phyloP scores from a whole-genome alignment of 1,139 yeast genomes.

The Debaryomyces coudertii region DNA sequence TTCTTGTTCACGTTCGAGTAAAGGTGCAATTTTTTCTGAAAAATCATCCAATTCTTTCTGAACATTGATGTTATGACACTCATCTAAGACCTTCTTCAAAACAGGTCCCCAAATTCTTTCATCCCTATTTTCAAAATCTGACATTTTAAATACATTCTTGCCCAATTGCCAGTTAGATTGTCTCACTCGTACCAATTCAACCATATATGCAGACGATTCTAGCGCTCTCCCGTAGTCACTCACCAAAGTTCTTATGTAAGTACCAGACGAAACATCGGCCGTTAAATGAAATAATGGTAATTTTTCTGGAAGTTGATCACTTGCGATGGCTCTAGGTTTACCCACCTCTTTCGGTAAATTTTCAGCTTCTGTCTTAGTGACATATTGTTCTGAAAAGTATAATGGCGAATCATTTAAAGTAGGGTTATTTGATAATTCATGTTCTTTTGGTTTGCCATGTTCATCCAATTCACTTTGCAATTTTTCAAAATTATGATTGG shows the following conservation, averaged over 20 bases:
- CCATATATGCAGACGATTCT: slow-evolving; percentile 88
- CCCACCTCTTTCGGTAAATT: slow-evolving; percentile 32
- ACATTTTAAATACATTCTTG: slow-evolving; percentile 67
- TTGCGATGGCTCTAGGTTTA: slow-evolving; percentile 28
- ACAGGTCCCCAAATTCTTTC: slow-evolving; percentile 73
- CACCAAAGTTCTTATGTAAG: slow-evolving; percentile 86
- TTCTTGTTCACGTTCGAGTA: slow-evolving; percentile 17
- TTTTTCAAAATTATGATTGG: slow-evolving; percentile 58
- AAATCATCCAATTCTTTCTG: slow-evolving; percentile 25
- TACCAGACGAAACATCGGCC: slow-evolving; percentile 89
- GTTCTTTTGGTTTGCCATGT: slow-evolving; percentile 52
- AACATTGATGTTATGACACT: slow-evolving; percentile 35
- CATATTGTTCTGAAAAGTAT: slow-evolving; percentile 58
- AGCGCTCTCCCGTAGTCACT: slow-evolving; percentile 88
- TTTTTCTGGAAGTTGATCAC: slow-evolving; percentile 33
- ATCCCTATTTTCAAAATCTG: slow-evolving; percentile 61
- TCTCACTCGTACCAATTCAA: slow-evolving; percentile 66
- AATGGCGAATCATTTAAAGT: slow-evolving; percentile 66
- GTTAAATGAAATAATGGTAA: slow-evolving; percentile 71
- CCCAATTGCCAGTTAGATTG: slow-evolving; percentile 86
- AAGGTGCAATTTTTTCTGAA: slow-evolving; percentile 19
- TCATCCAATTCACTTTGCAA: slow-evolving; percentile 56
- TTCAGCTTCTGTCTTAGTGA: slow-evolving; percentile 42
- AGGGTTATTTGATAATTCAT: slow-evolving; percentile 53
- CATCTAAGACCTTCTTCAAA: slow-evolving; percentile 50